Evolutionary conservation across 768 basidiomycete species (phyloP), one percentile per base, ranked within the genome.

Genomic region (Phlebiopsis gigantea): DNA sequence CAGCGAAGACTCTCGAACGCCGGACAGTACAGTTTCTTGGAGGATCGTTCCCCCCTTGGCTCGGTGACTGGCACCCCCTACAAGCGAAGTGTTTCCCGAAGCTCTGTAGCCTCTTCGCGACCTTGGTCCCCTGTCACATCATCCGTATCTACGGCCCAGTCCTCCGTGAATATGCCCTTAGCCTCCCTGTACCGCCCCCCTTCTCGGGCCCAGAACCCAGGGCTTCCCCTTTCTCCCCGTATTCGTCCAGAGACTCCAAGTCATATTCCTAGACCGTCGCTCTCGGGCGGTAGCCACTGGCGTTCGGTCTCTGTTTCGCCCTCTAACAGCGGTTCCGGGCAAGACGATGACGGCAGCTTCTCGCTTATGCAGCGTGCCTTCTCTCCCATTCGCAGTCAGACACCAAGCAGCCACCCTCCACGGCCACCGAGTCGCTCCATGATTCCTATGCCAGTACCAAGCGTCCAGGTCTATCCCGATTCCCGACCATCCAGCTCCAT

Each of bases 371-470:
- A 80, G 58, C 83, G 88, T 43, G 78, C 87, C 1, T 74, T 87
- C 57, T 90, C 89, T 1, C 84, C 87, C 5, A 74, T 56, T 24
- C 70, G 73, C 46, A 62, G 75, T 19, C 66, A 70, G 43, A 74
- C 78, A 21, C 79, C 81, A 1, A 70, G 70, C 25, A 68, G 74
- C 66, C 47, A 72, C 28, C 85, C 84, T 26, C 79, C 83, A 10
- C 79, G 90, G 30, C 90, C 90, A 26, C 88, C 90, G 1, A 90
- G 90, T 64, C 80, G 87, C 53, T 93, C 91, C 5, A 87, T 82
- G 82, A 90, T 93, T 55, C 90, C 90, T 21, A 78, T 90, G 12
- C 50, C 50, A 1, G 50, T 51, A 24, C 90, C 90, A 7, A 84
- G 79, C 60, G 74, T 91, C 2, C 85, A 87, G 54, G 71, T 89